These are phyloP conservation scores for Gypsophila paniculata DNA, from an alignment of 179 eudicot genomes.

Conservation along the genomic window DNA sequence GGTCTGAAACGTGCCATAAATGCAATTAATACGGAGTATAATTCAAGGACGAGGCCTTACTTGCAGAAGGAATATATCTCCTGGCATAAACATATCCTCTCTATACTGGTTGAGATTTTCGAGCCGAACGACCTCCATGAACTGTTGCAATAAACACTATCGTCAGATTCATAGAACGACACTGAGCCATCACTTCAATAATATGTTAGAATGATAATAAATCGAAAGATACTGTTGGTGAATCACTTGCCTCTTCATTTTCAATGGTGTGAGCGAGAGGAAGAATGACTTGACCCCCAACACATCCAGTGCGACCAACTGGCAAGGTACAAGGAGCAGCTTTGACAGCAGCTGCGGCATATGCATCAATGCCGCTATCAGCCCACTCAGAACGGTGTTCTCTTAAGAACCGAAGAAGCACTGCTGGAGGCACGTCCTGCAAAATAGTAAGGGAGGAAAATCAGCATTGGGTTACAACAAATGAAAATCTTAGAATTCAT, in stretches of 20 bases:
- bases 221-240: too few species aligned
- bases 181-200: too few species aligned
- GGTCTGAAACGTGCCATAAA: neutral
- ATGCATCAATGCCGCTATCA: conserved; percentile 87
- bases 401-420: conserved; percentile 75
- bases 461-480: conserved; percentile 2
- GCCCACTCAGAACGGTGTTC: conserved; percentile 99
- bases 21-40: neutral
- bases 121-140: conserved; percentile 52
- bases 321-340: conserved; percentile 68
- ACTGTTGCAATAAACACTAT: conserved; percentile 31
- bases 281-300: conserved; percentile 93
- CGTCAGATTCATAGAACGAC: too few species aligned
- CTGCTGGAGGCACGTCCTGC: conserved; percentile 91
- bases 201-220: too few species aligned
- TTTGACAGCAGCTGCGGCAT: conserved; percentile 79
- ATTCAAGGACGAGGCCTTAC: conserved; percentile 19
- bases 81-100: conserved; percentile 49
- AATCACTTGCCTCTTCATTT: conserved; percentile 99
- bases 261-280: conserved; percentile 96
- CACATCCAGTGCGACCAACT: conserved; percentile 65
- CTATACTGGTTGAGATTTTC: conserved; percentile 44
- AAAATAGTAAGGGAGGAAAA: neutral
- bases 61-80: conserved; percentile 45
- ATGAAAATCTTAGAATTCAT: neutral